A percentile compares a stretch with the other conserved stretches of the same genome.
These are phyloP conservation scores for Coniochaeta sp. DNA, from an alignment of 2,329 filamentous ascomycete genomes.

Conservation along the genomic window DNA sequence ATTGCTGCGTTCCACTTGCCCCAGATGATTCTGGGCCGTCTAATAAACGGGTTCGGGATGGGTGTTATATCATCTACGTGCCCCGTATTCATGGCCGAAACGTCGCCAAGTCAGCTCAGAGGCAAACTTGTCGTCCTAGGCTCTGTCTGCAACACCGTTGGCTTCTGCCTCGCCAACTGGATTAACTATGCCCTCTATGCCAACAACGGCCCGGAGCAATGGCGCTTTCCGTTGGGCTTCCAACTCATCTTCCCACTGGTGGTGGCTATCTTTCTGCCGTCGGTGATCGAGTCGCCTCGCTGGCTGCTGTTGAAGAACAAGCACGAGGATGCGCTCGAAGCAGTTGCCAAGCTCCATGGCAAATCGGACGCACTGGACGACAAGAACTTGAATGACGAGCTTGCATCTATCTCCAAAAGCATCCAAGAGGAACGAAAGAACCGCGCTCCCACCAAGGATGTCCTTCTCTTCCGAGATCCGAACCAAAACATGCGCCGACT, in stretches of 20 bases:
- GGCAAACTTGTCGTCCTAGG: slow-evolving; percentile 37
- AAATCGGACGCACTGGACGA: slow-evolving; percentile 26
- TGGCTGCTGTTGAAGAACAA: slow-evolving; percentile 45
- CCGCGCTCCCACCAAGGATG: slow-evolving; percentile 23
- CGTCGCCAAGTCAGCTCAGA: slow-evolving; percentile 24
- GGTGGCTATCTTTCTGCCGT: slow-evolving; percentile 20
- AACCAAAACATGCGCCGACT: slow-evolving; percentile 28
- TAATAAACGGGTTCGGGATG: slow-evolving; percentile 33
- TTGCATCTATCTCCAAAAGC: slow-evolving; percentile 26
- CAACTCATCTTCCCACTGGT: slow-evolving; percentile 30
- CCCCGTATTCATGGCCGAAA: slow-evolving; percentile 26
- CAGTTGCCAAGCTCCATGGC: slow-evolving; percentile 50
- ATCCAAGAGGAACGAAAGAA: slow-evolving; percentile 27
- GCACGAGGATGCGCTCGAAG: slow-evolving; percentile 45
- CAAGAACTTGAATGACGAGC: slow-evolving; percentile 22
- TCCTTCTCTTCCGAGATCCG: slow-evolving; percentile 27
- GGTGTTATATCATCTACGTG: slow-evolving; percentile 26
- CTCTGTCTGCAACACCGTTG: slow-evolving; percentile 29
- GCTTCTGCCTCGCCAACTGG: slow-evolving; percentile 41
- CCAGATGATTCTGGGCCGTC: slow-evolving; percentile 32
- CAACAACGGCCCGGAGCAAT: slow-evolving; percentile 23
- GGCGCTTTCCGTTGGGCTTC: slow-evolving; percentile 28
- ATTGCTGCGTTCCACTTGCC: slow-evolving; percentile 25
- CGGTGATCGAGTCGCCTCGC: slow-evolving; percentile 41
- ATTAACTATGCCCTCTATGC: slow-evolving; percentile 34